Base-by-base conservation (phyloP, 495 filamentous ascomycete species). In the Podospora didyma region DNA sequence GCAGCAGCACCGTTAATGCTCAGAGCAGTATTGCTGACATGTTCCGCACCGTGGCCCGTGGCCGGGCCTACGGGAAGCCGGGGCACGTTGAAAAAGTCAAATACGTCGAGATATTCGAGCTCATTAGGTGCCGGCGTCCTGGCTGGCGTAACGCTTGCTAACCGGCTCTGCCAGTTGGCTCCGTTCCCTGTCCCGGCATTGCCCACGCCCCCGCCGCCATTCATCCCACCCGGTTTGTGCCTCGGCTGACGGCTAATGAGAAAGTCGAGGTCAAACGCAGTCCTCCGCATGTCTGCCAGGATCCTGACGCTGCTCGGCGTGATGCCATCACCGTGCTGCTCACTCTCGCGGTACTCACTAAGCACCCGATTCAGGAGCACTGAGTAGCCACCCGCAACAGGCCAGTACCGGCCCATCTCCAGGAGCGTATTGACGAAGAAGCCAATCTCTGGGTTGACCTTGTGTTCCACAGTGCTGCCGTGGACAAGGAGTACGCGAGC, bases 41-140 rank as follows among this genome's bases (percentile, higher is more conserved):
- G 62, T 11, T 56, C 62, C 0, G 54, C 50, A 35, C 68, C 69
- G 22, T n/a, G n/a, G n/a, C n/a, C n/a, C n/a, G 61, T 62, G 24
- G 70, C 68, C 35, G 68, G 66, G 26, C 66, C 71, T 34, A 77
- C 66, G 3, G 88, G 86, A 7, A 94, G 74, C 17, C 89, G 76
- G 3, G 91, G 91, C 45, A 94, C 82, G 69, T 95, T 95, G 76
- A 95, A 96, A 73, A 92, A 95, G 58, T 92, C 89, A 67, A 96
- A 96, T 2, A 95, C 89, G 64, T 96, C 90, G n/a, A 95, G 73
- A 62, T 92, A 95, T 61, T 95, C 91, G 11, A 94, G 75, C 53
- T 96, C 89, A 66, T 92, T 89, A 9, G 86, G 82, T 10, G 81
- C 87, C n/a, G 84, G 85, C 53, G 82, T 90, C 24, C 83, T 75